phyloP scores from a whole-genome alignment of 2,329 filamentous ascomycete species.

The Diplodia scrobiculata region DNA sequence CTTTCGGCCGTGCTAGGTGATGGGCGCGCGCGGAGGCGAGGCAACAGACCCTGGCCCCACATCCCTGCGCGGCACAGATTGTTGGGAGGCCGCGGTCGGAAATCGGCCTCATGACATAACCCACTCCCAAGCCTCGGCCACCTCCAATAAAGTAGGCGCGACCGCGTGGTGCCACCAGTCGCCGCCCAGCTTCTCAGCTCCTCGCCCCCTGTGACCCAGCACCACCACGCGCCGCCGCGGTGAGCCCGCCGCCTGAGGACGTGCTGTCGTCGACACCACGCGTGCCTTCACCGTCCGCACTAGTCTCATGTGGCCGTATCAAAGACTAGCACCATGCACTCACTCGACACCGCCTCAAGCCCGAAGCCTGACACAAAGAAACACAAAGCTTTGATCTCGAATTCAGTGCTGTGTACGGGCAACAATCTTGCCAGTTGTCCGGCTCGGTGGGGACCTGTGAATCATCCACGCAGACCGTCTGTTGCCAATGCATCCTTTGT shows the following conservation, averaged over 20 bases:
- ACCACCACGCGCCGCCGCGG: slow-evolving; percentile 3
- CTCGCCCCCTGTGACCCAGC: slow-evolving; percentile 1
- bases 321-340: background rate
- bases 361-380: too few relatives aligned
- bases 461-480: background rate
- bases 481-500: background rate
- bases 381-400: background rate
- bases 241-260: background rate
- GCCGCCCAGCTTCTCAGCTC: background rate
- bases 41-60: slow-evolving; percentile 8
- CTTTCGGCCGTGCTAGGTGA: background rate
- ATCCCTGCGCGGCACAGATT: slow-evolving; percentile 17
- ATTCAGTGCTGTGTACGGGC: background rate
- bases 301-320: slow-evolving; percentile 1
- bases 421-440: background rate
- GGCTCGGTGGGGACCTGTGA: background rate
- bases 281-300: slow-evolving; percentile 4
- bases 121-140: background rate
- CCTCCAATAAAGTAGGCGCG: background rate
- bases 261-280: slow-evolving; percentile 6
- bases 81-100: slow-evolving; percentile 16
- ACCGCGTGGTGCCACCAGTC: background rate
- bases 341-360: too few relatives aligned
- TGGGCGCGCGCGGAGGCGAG: slow-evolving; percentile 5
- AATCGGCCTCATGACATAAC: slow-evolving; percentile 21